These are phyloP conservation scores for Musa beccarii DNA, from an alignment of 176 grass and related monocot genomes.

Conservation along the genomic window DNA sequence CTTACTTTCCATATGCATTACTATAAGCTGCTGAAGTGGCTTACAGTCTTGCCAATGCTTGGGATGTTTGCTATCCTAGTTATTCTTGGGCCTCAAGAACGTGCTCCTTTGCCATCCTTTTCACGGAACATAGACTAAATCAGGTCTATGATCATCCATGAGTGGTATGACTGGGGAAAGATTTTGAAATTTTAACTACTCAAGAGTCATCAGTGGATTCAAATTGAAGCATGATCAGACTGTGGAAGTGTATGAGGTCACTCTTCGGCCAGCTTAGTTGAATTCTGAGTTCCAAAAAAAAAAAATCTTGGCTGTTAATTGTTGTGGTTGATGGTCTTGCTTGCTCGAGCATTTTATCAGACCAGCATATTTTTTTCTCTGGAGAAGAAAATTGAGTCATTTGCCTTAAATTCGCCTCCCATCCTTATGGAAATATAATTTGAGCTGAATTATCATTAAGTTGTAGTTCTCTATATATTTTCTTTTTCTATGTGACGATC, in stretches of 20 bases:
- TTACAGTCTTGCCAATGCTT: constrained; percentile 83
- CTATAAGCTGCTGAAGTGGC: constrained; percentile 95
- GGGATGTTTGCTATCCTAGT: constrained; percentile 86
- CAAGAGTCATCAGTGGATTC: neutral
- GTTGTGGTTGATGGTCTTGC: too few species aligned
- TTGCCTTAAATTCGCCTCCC: too few species aligned
- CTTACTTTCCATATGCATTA: constrained; percentile 95
- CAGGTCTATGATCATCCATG: too few species aligned
- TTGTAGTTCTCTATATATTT: too few species aligned
- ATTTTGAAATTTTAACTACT: neutral
- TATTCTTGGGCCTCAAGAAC: constrained; percentile 76
- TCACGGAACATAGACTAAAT: constrained; percentile 72
- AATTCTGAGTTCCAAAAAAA: neutral
- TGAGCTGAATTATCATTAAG: too few species aligned
- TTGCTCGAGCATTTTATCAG: too few species aligned
- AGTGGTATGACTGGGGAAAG: neutral
- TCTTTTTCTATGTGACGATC: too few species aligned
- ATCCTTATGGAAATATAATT: too few species aligned
- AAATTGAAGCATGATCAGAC: neutral
- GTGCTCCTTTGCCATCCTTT: constrained; percentile 77
- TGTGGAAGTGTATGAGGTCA: neutral
- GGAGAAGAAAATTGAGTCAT: too few species aligned
- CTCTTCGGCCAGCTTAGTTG: neutral
- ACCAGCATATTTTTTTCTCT: too few species aligned
- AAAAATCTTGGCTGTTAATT: too few species aligned